Evolutionary conservation across 176 grass and related monocot species (phyloP).

Genomic region (Lolium multiflorum): DNA sequence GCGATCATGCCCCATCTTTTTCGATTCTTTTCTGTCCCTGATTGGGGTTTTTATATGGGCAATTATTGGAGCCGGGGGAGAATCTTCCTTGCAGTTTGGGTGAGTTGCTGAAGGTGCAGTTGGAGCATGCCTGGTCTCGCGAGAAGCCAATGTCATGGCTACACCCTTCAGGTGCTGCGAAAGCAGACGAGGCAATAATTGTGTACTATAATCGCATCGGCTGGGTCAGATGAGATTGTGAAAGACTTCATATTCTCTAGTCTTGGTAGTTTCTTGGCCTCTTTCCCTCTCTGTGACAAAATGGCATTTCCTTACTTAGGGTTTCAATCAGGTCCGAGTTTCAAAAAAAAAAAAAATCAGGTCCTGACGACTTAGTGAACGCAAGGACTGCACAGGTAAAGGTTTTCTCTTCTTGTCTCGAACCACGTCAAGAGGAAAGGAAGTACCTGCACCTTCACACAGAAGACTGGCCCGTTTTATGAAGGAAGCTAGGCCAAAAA

Average conservation of each 20-base stretch:
- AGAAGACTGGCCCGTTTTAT: too few species aligned
- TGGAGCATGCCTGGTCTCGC: background rate
- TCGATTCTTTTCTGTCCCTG: background rate
- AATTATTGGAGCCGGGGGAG: constrained; percentile 46
- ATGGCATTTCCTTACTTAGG: background rate
- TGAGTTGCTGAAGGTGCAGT: background rate
- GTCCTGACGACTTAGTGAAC: background rate
- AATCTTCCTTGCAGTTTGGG: constrained; percentile 31
- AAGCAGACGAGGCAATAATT: constrained; percentile 47
- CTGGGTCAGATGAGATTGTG: constrained; percentile 27
- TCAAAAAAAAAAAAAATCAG: too few species aligned
- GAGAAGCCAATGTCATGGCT: background rate
- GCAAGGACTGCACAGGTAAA: background rate
- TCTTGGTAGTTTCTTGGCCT: background rate
- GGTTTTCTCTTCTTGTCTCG: too few species aligned
- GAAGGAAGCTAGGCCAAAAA: too few species aligned
- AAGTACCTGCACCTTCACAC: too few species aligned
- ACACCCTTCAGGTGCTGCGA: constrained; percentile 43
- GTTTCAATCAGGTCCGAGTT: background rate
- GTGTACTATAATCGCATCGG: constrained; percentile 1
- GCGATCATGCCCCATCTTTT: constrained; percentile 29
- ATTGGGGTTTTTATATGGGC: constrained; percentile 17
- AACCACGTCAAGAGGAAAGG: too few species aligned
- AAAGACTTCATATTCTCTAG: background rate
- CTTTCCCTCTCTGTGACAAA: background rate